Percentiles rank a stretch among this genome's conserved stretches.
Conservation (phyloP, 2,329 filamentous ascomycete species). For the Waltergamsia citrina region DNA sequence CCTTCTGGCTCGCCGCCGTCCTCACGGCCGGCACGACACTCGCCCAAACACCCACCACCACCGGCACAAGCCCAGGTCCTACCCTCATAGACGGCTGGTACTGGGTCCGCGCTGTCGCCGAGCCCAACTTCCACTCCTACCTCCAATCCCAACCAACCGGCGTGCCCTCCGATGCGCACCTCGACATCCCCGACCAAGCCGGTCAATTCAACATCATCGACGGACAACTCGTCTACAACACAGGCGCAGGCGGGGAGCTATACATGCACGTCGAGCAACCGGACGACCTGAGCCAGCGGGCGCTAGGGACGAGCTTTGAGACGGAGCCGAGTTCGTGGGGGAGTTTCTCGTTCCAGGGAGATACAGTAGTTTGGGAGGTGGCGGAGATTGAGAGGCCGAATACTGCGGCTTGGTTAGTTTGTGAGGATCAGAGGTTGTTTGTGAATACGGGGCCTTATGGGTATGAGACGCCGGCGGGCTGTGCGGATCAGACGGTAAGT, state of each 20-base stretch:
- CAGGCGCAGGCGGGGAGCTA: slow-evolving; percentile 23
- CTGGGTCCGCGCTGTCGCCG: slow-evolving; percentile 47
- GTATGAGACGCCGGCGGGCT: slow-evolving; percentile 47
- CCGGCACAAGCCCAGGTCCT: slow-evolving; percentile 3
- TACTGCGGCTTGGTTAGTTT: slow-evolving; percentile 49
- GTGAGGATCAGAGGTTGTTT: slow-evolving; percentile 37
- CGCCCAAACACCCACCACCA: background rate
- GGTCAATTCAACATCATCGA: slow-evolving; percentile 47
- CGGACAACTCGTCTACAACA: slow-evolving; percentile 46
- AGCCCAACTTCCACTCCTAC: slow-evolving; percentile 49
- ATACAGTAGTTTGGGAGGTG: slow-evolving; percentile 44
- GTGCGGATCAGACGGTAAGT: slow-evolving; percentile 48
- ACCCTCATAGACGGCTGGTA: slow-evolving; percentile 41
- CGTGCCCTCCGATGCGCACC: slow-evolving; percentile 35
- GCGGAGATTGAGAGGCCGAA: slow-evolving; percentile 41
- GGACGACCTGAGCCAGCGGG: slow-evolving; percentile 32
- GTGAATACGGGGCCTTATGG: slow-evolving; percentile 50
- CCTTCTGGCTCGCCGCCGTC: background rate
- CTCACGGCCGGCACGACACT: background rate
- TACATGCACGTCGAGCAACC: slow-evolving; percentile 39
- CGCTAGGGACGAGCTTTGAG: slow-evolving; percentile 40
- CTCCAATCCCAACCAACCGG: slow-evolving; percentile 36
- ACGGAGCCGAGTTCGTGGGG: slow-evolving; percentile 42
- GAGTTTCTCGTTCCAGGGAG: slow-evolving; percentile 47
- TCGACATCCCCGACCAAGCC: slow-evolving; percentile 40